Evolutionary conservation across 2,329 filamentous ascomycete species (phyloP).

Genomic region (Dothidotthia symphoricarpi): DNA sequence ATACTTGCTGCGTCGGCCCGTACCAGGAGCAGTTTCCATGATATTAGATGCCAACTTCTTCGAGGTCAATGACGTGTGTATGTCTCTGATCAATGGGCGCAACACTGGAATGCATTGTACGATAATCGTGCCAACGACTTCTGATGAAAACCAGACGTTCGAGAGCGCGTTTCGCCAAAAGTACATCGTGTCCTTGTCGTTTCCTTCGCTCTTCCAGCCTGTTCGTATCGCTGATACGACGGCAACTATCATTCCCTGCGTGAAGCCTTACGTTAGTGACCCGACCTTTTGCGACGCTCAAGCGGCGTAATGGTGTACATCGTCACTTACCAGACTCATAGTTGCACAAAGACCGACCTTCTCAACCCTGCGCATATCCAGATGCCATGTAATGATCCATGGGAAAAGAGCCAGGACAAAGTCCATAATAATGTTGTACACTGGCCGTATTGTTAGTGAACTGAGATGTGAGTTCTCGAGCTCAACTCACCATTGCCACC

Average conservation of each 20-base stretch:
- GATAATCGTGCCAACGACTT: slow-evolving; percentile 56
- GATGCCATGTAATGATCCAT: slow-evolving; percentile 50
- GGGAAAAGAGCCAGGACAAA: slow-evolving; percentile 53
- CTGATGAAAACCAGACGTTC: slow-evolving; percentile 53
- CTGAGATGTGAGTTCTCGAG: too few species aligned
- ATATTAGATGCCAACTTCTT: slow-evolving; percentile 26
- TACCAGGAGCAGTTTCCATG: slow-evolving; percentile 3
- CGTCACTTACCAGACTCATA: slow-evolving; percentile 46
- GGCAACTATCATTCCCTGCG: slow-evolving; percentile 49
- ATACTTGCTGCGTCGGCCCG: slow-evolving; percentile 14
- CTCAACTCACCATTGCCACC: slow-evolving; percentile 50
- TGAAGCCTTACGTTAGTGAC: slow-evolving; percentile 5
- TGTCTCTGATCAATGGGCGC: slow-evolving; percentile 49
- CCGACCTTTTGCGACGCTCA: not conserved
- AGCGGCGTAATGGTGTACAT: too few species aligned
- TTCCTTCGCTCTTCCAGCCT: slow-evolving; percentile 51
- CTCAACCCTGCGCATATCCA: slow-evolving; percentile 51
- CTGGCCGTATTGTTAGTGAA: slow-evolving; percentile 29
- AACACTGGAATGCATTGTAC: slow-evolving; percentile 56
- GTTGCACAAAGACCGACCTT: slow-evolving; percentile 53
- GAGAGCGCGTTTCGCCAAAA: slow-evolving; percentile 52
- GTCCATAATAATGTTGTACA: slow-evolving; percentile 57
- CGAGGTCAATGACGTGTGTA: slow-evolving; percentile 42
- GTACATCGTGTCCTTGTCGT: slow-evolving; percentile 48
- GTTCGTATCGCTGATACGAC: slow-evolving; percentile 51